These are phyloP conservation scores for Exophiala xenobiotica DNA, from an alignment of 2,329 filamentous ascomycete genomes.

Conservation along the genomic window DNA sequence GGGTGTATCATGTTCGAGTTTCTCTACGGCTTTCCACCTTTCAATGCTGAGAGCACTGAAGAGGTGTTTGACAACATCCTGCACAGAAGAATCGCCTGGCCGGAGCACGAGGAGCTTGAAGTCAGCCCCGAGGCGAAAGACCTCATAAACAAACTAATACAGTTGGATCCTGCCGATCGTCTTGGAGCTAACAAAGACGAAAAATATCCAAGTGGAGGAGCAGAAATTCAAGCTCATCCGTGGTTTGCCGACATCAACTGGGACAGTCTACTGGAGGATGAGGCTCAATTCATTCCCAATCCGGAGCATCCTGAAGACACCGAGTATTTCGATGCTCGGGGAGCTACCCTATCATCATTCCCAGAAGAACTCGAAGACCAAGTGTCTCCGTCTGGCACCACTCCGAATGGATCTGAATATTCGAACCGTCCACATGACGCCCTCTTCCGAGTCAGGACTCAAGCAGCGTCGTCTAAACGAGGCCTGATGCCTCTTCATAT, in stretches of 20 bases:
- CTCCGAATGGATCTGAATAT: conserved; percentile 66
- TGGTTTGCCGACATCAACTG: conserved; percentile 90
- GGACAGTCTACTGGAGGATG: conserved; percentile 88
- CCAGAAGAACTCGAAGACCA: conserved; percentile 93
- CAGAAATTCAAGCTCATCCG: conserved; percentile 82
- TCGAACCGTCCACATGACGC: conserved; percentile 92
- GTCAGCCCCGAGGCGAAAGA: conserved; percentile 88
- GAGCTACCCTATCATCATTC: conserved; percentile 88
- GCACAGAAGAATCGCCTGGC: conserved; percentile 86
- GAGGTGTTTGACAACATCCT: conserved; percentile 97
- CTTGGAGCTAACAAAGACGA: conserved; percentile 84
- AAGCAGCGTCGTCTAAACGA: conserved; percentile 84
- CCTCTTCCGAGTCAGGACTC: conserved; percentile 80
- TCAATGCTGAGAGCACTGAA: conserved; percentile 86
- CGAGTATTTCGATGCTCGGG: conserved; percentile 92
- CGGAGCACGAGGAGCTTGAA: conserved; percentile 71
- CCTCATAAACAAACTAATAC: conserved; percentile 88
- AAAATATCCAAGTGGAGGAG: conserved; percentile 77
- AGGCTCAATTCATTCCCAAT: conserved; percentile 91
- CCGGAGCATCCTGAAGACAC: conserved; percentile 95
- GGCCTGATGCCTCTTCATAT: conserved; percentile 95
- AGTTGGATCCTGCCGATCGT: conserved; percentile 75
- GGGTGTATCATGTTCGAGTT: conserved; percentile 98
- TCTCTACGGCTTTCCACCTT: conserved; percentile 87
- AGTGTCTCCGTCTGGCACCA: conserved; percentile 68